Base-by-base conservation (phyloP, 2,329 filamentous ascomycete species). In the Daldinia sp. region DNA sequence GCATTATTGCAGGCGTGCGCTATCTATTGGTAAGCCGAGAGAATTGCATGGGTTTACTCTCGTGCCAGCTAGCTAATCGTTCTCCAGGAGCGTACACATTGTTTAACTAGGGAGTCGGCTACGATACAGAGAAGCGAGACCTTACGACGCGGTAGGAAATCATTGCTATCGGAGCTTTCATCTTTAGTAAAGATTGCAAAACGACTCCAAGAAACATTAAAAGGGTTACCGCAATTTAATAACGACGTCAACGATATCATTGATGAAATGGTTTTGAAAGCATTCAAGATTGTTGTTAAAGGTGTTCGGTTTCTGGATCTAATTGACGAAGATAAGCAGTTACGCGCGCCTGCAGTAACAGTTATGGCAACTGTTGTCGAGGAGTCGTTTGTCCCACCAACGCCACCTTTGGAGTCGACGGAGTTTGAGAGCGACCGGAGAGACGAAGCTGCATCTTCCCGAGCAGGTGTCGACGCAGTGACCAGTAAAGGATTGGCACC, bases 221-320 rank as follows among this genome's bases (percentile, higher is more conserved):
- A 83, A 66, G 84, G 84, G 3, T 72, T 80, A 46, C 72, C 81
- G 0, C 79, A 82, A 13, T 82, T 85, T 0, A 78, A 81, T 0
- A 86, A 90, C 33, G 85, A 89, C 51, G 84, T 92, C 12, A 93
- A 93, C 75, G 89, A 92, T 74, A 88, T 95, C 64, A 88, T 98
- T 64, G 95, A 98, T 76, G 93, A 97, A 78, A 93, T 98, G 88
- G 92, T 98, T 26, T 83, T 97, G 60, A 96, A 94, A 79, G 94
- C 94, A 0, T 98, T 97, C 83, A 94, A 92, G 77, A 94, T 98
- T 59, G 92, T 97, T n/a, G 95, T 91, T 54, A 90, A 95, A 74
- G 94, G 93, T 13, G 93, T 98, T 28, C 88, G 91, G 50, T 98
- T 99, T 76, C 86, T 97, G 46, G 96, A 99, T 74, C 86, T 95